Percentiles rank a stretch among this genome's conserved stretches.
Evolutionary conservation across 2,329 filamentous ascomycete species (phyloP).

Genomic region (Hansfordia pulvinata): DNA sequence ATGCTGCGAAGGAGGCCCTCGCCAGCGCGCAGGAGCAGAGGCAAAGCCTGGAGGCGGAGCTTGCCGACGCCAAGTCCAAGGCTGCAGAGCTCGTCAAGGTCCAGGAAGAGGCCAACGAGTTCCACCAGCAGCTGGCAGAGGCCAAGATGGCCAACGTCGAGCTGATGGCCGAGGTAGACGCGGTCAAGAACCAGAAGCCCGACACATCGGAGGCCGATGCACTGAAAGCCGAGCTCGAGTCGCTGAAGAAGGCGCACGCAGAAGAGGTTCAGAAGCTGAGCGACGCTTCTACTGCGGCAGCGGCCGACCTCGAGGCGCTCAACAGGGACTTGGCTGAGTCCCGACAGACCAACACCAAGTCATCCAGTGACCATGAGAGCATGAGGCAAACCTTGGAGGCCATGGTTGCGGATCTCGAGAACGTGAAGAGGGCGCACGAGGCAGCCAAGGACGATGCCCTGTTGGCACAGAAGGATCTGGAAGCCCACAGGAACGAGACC

Average conservation of each 20-base stretch:
- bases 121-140: slow-evolving; percentile 39
- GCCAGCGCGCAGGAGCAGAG: slow-evolving; percentile 15
- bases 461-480: slow-evolving; percentile 36
- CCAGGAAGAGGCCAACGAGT: slow-evolving; percentile 31
- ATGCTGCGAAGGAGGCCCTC: slow-evolving; percentile 17
- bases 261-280: slow-evolving; percentile 24
- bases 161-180: slow-evolving; percentile 47
- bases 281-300: slow-evolving; percentile 5
- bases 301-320: slow-evolving; percentile 14
- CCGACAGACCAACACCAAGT: slow-evolving; percentile 17
- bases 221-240: slow-evolving; percentile 34
- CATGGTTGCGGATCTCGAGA: slow-evolving; percentile 16
- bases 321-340: slow-evolving; percentile 20
- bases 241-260: slow-evolving; percentile 31
- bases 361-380: slow-evolving; percentile 13
- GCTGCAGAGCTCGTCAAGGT: slow-evolving; percentile 26
- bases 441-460: slow-evolving; percentile 18
- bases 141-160: slow-evolving; percentile 48
- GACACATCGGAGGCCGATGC: slow-evolving; percentile 41
- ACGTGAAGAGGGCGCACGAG: slow-evolving; percentile 28
- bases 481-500: slow-evolving; percentile 34
- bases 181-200: slow-evolving; percentile 37
- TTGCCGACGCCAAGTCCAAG: slow-evolving; percentile 18
- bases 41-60: slow-evolving; percentile 17
- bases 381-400: slow-evolving; percentile 17